Conservation (phyloP, 2,329 filamentous ascomycete species). For the Mycosphaerella sp. region DNA sequence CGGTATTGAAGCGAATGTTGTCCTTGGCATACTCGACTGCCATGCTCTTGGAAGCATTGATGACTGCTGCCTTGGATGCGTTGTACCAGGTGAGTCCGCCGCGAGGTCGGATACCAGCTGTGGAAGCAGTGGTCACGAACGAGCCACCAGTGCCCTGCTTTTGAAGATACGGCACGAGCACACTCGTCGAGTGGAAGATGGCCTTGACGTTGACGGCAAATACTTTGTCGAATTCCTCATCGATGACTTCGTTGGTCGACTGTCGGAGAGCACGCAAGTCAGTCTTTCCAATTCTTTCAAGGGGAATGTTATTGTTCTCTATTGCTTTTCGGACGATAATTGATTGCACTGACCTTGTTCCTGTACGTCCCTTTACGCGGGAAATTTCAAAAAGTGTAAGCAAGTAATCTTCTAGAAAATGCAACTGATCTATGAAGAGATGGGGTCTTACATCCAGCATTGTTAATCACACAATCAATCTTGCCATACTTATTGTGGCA, state of each 20-base stretch:
- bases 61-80: constrained; percentile 59
- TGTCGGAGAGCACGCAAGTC: constrained; percentile 5
- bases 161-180: constrained; percentile 56
- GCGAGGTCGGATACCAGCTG: constrained; percentile 55
- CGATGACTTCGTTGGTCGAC: constrained; percentile 57
- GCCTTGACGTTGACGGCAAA: constrained; percentile 65
- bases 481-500: constrained; percentile 45
- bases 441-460: constrained; percentile 43
- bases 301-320: too few relatives aligned
- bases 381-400: too few relatives aligned
- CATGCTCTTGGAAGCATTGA: constrained; percentile 56
- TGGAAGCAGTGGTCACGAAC: constrained; percentile 62
- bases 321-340: not conserved
- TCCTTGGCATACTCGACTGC: constrained; percentile 67
- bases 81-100: constrained; percentile 65
- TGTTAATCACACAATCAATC: constrained; percentile 56
- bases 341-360: constrained; percentile 44
- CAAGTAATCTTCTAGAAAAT: too few relatives aligned
- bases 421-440: too few relatives aligned
- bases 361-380: constrained; percentile 40
- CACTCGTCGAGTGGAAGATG: constrained; percentile 55
- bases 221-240: constrained; percentile 59
- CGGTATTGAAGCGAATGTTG: constrained; percentile 65
- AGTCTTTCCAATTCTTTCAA: not conserved
- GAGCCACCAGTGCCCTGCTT: constrained; percentile 51